Evolutionary conservation across 2,329 filamentous ascomycete species (phyloP).

Genomic region (Cladosporium sp.): DNA sequence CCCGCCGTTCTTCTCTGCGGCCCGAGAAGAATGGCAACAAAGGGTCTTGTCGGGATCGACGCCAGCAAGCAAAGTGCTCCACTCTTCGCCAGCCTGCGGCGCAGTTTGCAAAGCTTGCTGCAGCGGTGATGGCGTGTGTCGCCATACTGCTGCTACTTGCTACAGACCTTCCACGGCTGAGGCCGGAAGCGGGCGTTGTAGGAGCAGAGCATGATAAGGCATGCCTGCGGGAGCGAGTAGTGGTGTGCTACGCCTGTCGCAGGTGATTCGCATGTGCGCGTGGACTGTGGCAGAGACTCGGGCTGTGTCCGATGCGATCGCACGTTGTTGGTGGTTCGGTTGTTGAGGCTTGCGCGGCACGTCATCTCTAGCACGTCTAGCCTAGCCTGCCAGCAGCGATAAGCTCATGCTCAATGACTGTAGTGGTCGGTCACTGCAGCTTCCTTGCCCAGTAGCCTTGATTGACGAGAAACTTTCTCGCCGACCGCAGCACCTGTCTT

Average conservation of each 20-base stretch:
- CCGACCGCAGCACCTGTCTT: not conserved
- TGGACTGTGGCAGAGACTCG: not conserved
- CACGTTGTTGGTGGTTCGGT: not conserved
- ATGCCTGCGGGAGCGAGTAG: no score
- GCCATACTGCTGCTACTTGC: not conserved
- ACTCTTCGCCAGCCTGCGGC: not conserved
- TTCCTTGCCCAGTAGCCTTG: conserved; percentile 1
- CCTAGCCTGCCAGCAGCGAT: conserved; percentile 1
- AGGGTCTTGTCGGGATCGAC: not conserved
- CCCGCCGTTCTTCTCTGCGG: not conserved
- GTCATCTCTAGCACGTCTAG: conserved; percentile 2
- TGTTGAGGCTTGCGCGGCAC: conserved; percentile 9
- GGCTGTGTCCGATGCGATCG: not conserved
- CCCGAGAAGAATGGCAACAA: not conserved
- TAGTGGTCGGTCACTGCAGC: not conserved
- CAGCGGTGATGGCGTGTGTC: not conserved
- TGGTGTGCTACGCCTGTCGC: no score
- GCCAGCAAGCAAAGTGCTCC: not conserved
- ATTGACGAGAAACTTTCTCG: conserved; percentile 1
- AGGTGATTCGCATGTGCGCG: not conserved
- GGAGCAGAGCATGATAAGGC: not conserved
- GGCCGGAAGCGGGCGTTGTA: not conserved
- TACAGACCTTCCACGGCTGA: not conserved
- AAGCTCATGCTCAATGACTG: conserved; percentile 4
- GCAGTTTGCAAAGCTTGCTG: not conserved